Evolutionary conservation across 257 asterid genomes (phyloP), one percentile per base, ranked within the genome.

Genomic region (Paraleonurus japonicus): DNA sequence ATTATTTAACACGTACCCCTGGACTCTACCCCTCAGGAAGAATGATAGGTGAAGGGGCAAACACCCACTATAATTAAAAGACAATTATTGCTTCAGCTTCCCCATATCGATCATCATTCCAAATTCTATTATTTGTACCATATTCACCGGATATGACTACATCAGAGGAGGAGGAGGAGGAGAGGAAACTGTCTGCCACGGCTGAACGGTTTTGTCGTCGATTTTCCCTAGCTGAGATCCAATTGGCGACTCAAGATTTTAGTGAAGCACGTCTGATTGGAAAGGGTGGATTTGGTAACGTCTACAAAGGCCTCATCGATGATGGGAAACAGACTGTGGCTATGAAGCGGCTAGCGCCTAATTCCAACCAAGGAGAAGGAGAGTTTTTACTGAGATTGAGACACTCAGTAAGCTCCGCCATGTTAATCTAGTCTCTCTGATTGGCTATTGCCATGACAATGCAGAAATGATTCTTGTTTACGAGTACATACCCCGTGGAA

Each of bases 201-300:
- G 12, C 43, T 35, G 43, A 7, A 35, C 71, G 55, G 12, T 35
- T 7, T 12, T 35, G 43, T 4, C 12, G 43, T 35, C 43, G 43
- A 35, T 35, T 35, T 35, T 81, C 86, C 7, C 60, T 85, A 11
- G 69, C 71, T 53, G 83, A 81, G 78, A 76, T 85, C 32, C 68
- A 15, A 22, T 70, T 58, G 19, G 19, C 7, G 20, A 84, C 86
- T 20, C 39, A 55, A 51, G 43, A 77, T 45, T 84, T 81, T 59
- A 75, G 62, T 43, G 65, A 71, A 12, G 70, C 64, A 43, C 27
- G 60, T 67, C 45, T 79, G 41, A 80, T 81, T 20, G 86, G 89
- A 5, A 70, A 35, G 1, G 89, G 83, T 57, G 89, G 86, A 48
- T 79, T 72, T 30, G 86, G 88, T 1, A 63, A 61, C 61, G 88